These are phyloP conservation scores for Combretum micranthum DNA, from an alignment of 345 rosid species.

Conservation along the genomic window DNA sequence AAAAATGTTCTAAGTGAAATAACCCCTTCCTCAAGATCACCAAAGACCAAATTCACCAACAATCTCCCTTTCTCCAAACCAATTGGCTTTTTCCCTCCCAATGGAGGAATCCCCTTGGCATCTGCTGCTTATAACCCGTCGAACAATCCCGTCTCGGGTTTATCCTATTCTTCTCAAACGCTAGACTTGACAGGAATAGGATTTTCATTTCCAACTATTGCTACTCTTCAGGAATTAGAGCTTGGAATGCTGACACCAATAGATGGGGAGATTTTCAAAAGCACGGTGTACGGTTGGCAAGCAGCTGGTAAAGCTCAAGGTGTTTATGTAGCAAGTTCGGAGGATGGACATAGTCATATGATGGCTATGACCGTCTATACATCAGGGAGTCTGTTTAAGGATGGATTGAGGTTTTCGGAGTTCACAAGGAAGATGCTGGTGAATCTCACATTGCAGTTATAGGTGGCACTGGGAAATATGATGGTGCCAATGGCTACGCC, in stretches of 20 bases:
- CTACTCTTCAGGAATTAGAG: conserved; percentile 43
- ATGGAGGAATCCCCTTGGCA: conserved; percentile 35
- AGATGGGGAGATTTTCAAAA: conserved; percentile 28
- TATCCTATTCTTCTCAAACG: conserved; percentile 18
- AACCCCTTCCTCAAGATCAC: conserved; percentile 16
- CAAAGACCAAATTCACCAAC: conserved; percentile 16
- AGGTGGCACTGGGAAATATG: conserved; percentile 41
- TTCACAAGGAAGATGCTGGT: conserved; percentile 18
- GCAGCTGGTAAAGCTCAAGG: conserved; percentile 44
- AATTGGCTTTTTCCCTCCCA: conserved; percentile 37
- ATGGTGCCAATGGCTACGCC: conserved; percentile 47
- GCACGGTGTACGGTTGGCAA: conserved; percentile 9
- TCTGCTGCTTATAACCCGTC: conserved; percentile 21
- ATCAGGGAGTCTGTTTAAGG: conserved; percentile 9
- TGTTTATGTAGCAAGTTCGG: conserved; percentile 40
- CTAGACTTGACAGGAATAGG: conserved; percentile 22
- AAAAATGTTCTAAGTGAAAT: conserved; percentile 33
- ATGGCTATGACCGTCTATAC: conserved; percentile 43
- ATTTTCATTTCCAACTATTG: conserved; percentile 27
- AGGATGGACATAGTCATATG: conserved; percentile 37
- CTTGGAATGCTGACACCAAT: conserved; percentile 25
- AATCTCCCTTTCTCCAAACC: conserved; percentile 46
- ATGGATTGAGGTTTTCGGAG: conserved; percentile 46
- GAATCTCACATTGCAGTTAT: conserved; percentile 52
- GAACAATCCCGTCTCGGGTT: conserved; percentile 7